These are phyloP conservation scores for Carex littledalei DNA, from an alignment of 176 grass and related monocot genomes.

Conservation along the genomic window DNA sequence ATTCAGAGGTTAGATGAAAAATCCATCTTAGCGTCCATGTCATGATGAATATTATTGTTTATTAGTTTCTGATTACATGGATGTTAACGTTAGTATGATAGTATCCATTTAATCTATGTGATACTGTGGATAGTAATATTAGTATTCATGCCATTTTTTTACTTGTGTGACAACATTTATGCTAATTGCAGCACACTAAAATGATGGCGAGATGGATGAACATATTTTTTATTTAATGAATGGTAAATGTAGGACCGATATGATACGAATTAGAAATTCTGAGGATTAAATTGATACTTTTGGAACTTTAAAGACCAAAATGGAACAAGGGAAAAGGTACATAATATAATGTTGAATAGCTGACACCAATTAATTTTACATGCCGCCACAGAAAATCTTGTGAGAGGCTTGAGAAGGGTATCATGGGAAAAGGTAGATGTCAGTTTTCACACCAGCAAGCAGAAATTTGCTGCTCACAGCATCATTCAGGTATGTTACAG, in stretches of 20 bases:
- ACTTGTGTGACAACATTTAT: background rate
- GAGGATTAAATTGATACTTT: background rate
- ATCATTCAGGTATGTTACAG: constrained; percentile 72
- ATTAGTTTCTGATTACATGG: background rate
- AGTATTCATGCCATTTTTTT: background rate
- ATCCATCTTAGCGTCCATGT: background rate
- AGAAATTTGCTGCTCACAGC: constrained; percentile 81
- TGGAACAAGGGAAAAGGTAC: background rate
- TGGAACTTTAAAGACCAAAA: constrained; percentile 6
- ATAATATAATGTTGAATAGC: constrained; percentile 8
- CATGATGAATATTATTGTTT: background rate
- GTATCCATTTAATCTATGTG: background rate
- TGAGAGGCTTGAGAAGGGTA: constrained; percentile 63
- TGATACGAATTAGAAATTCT: background rate
- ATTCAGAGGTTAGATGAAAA: background rate
- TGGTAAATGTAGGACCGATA: background rate
- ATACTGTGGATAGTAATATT: background rate
- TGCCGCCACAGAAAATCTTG: constrained; percentile 53
- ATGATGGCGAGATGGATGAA: background rate
- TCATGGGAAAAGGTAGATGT: constrained; percentile 98
- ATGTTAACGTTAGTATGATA: background rate
- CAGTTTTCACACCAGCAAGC: constrained; percentile 74
- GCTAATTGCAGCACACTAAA: background rate
- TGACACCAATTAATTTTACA: constrained; percentile 12
- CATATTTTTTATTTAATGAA: background rate